Evolutionary conservation across 192 early-diverging fungal genomes (phyloP), one percentile per base, ranked within the genome.

Genomic region (Gonapodya prolifera): DNA sequence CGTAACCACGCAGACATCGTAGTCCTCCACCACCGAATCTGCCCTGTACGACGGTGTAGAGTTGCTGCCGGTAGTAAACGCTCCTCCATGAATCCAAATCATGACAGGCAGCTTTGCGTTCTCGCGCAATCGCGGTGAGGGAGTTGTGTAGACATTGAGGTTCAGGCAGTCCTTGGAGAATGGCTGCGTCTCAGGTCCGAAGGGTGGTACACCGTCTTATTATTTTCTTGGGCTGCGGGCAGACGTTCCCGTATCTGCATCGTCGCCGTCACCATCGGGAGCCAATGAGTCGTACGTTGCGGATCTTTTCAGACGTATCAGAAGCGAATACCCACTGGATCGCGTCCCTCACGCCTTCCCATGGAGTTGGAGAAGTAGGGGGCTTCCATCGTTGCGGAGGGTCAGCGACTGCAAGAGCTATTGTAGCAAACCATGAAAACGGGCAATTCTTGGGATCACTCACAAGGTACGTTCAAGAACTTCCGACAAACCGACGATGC

Each of bases 31-130:
- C 2, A 75, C 30, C 13, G 30, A 28, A 2, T 35, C 13, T 34
- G 81, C 33, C 33, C 79, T 69, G 79, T 86, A 89, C n/a, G 80
- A 74, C 30, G 34, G 61, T 30, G 75, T 75, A 35, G 79, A 80
- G 2, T 76, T 70, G 1, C 75, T 78, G 35, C 88, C 88, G 61
- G 74, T 81, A 16, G 23, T 16, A 76, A 86, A 90, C 31, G 80
- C 83, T 30, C 90, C 91, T 2, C 87, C 87, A 69, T 91, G 85
- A 32, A 91, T 83, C 73, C 82, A 91, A 2, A 91, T 83, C 78
- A 90, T 80, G 1, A 91, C 91, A 34, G 91, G 90, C n/a, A 86
- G 76, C 30, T 81, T 78, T 30, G 29, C 70, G 1, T 34, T 34
- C n/a, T 75, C 80, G 30, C 73, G 29, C 70, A 1, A 33, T 34